phyloP scores from a whole-genome alignment of 371 early-diverging fungal genomes.

The Chytridiales sp. region DNA sequence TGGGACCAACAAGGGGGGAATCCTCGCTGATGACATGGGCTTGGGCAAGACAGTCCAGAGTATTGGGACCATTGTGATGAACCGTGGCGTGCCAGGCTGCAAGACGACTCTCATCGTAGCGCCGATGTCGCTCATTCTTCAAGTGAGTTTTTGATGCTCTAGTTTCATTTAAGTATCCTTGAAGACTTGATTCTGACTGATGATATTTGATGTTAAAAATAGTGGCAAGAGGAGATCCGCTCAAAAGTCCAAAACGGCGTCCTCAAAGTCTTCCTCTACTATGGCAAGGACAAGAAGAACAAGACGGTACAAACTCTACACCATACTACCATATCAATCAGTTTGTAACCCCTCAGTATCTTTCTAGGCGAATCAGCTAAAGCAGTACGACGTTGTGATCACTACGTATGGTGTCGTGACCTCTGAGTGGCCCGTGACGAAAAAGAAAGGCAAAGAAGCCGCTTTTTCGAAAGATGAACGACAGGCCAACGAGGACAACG shows the following conservation, averaged over 20 bases:
- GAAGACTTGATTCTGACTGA: neutral
- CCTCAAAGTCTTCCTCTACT: constrained; percentile 33
- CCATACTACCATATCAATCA: neutral
- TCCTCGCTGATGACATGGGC: constrained; percentile 35
- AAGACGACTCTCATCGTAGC: constrained; percentile 38
- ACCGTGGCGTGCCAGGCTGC: constrained; percentile 13
- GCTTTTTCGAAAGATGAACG: constrained; percentile 13
- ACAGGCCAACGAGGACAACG: constrained; percentile 14
- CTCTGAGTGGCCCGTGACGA: constrained; percentile 25
- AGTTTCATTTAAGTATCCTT: neutral
- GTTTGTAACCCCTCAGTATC: no score
- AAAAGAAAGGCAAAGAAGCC: constrained; percentile 7
- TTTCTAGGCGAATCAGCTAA: constrained; percentile 8
- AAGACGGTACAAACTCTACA: neutral
- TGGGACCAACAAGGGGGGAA: constrained; percentile 36
- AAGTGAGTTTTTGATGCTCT: no score
- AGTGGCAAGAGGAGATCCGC: constrained; percentile 38
- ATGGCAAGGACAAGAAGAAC: constrained; percentile 31
- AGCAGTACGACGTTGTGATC: constrained; percentile 37
- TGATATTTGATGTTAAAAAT: neutral
- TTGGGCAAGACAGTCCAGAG: constrained; percentile 44
- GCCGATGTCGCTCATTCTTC: constrained; percentile 37
- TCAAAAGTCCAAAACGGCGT: constrained; percentile 20
- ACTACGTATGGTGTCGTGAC: constrained; percentile 35
- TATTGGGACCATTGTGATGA: constrained; percentile 28